Percentiles rank a stretch among this genome's conserved stretches.
Conservation (phyloP, 2,329 filamentous ascomycete genomes). For the Coniosporium tulheliwenetii region DNA sequence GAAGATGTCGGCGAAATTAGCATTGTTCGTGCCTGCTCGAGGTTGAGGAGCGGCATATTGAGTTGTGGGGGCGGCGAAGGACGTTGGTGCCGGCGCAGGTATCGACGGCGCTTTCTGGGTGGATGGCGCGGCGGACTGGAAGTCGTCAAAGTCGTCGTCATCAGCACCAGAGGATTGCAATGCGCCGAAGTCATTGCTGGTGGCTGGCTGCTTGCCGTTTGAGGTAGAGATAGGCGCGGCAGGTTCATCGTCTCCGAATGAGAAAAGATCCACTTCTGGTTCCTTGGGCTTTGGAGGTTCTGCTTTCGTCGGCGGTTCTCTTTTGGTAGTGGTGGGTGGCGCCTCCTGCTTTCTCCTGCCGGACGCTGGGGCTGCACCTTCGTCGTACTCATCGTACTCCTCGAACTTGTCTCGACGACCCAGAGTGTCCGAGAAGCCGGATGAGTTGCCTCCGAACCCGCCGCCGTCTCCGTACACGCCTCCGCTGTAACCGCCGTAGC, state of each 20-base stretch:
- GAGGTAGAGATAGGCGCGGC: conserved; percentile 26
- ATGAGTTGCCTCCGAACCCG: conserved; percentile 68
- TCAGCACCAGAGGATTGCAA: conserved; percentile 35
- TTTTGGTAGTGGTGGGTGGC: conserved; percentile 17
- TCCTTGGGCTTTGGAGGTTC: conserved; percentile 60
- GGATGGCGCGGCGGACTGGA: conserved; percentile 68
- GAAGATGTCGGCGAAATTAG: conserved; percentile 67
- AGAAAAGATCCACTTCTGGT: conserved; percentile 84
- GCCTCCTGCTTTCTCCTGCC: conserved; percentile 34
- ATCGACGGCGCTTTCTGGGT: conserved; percentile 19
- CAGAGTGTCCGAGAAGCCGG: conserved; percentile 50
- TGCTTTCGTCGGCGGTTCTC: conserved; percentile 40
- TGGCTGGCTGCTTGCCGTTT: conserved; percentile 26
- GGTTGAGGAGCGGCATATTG: conserved; percentile 75
- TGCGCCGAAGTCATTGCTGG: conserved; percentile 26
- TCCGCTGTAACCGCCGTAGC: conserved; percentile 52
- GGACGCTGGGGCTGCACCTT: conserved; percentile 43
- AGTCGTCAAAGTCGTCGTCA: conserved; percentile 92
- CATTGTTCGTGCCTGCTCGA: conserved; percentile 66
- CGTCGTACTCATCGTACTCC: conserved; percentile 94
- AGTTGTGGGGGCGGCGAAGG: conserved; percentile 37
- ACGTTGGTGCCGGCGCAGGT: conserved; percentile 22
- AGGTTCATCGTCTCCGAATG: conserved; percentile 65
- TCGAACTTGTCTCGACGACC: conserved; percentile 66
- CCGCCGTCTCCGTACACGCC: conserved; percentile 91